A percentile compares a stretch with the other conserved stretches of the same genome.
Conservation (phyloP, 495 filamentous ascomycete genomes). For the Podospora comata region DNA sequence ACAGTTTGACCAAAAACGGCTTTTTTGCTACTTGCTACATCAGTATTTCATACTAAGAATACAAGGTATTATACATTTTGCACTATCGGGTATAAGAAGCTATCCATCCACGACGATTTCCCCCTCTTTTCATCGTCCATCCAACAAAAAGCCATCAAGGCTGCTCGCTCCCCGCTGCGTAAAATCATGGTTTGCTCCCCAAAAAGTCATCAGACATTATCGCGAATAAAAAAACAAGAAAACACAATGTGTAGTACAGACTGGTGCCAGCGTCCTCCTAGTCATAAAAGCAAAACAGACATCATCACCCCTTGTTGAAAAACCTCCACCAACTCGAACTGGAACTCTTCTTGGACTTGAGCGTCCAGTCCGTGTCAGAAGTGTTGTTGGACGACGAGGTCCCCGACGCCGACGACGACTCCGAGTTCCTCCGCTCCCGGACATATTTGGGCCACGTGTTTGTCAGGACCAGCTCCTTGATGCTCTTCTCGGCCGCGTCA, state of each 20-base stretch:
- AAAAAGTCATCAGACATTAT: not conserved
- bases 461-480: constrained; percentile 66
- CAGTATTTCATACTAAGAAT: no score
- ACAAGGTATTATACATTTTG: not conserved
- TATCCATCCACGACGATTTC: not conserved
- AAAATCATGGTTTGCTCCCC: not conserved
- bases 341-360: not conserved
- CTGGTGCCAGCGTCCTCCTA: not conserved
- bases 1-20: no score
- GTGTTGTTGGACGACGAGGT: not conserved
- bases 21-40: no score
- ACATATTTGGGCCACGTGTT: constrained; percentile 71
- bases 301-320: not conserved
- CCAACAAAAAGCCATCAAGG: not conserved
- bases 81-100: not conserved
- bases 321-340: not conserved
- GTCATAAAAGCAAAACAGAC: not conserved
- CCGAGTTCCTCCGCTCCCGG: constrained; percentile 25
- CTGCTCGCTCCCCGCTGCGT: not conserved
- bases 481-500: constrained; percentile 55
- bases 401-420: not conserved
- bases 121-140: not conserved
- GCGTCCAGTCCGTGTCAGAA: not conserved
- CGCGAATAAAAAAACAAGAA: not conserved
- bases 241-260: not conserved